Percentiles rank a stretch among this genome's conserved stretches.
Conservation (phyloP, 768 basidiomycete genomes). For the Mycena leptocephala region DNA sequence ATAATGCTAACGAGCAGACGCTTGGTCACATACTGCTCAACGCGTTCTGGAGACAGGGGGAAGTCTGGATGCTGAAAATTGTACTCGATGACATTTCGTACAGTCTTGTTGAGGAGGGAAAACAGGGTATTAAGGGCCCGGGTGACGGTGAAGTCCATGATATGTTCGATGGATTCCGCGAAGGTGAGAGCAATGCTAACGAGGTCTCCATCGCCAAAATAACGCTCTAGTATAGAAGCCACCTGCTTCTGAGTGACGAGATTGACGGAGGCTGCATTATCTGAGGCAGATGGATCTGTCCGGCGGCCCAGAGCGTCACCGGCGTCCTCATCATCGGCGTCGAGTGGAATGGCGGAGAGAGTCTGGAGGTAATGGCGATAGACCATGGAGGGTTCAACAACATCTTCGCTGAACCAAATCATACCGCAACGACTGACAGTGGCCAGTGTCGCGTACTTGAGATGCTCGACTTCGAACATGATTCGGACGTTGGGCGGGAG, state of each 20-base stretch:
- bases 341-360: constrained; percentile 82
- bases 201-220: constrained; percentile 88
- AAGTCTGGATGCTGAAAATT: constrained; percentile 97
- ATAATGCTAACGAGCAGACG: constrained; percentile 93
- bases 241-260: constrained; percentile 85
- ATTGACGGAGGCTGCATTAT: constrained; percentile 72
- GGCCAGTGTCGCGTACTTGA: constrained; percentile 96
- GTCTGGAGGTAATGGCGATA: constrained; percentile 91
- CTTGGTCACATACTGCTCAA: constrained; percentile 94
- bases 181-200: constrained; percentile 85
- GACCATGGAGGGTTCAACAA: constrained; percentile 93
- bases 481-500: constrained; percentile 97
- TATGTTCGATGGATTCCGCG: constrained; percentile 92
- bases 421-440: constrained; percentile 99
- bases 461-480: constrained; percentile 99
- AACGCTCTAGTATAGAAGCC: constrained; percentile 82
- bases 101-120: constrained; percentile 96
- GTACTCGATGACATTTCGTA: constrained; percentile 94
- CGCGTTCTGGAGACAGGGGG: constrained; percentile 85
- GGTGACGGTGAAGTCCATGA: constrained; percentile 97
- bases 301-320: constrained; percentile 76
- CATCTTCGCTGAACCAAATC: constrained; percentile 99
- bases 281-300: constrained; percentile 60
- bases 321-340: constrained; percentile 91
- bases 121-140: constrained; percentile 97